phyloP scores from a whole-genome alignment of 2,329 filamentous ascomycete species.

The Zymoseptoria tritici region DNA sequence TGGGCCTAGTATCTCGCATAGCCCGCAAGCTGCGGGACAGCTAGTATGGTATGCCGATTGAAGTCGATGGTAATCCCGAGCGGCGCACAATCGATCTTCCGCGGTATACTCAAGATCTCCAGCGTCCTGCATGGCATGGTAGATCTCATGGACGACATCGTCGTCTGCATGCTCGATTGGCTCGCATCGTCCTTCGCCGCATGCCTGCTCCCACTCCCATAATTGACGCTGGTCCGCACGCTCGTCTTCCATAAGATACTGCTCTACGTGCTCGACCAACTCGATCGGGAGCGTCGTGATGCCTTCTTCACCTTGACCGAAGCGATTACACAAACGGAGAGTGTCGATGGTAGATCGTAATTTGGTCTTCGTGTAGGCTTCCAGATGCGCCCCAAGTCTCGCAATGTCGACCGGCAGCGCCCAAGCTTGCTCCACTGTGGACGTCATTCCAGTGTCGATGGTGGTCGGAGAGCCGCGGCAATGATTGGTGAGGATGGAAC shows the following conservation, averaged over 20 bases:
- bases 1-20: neutral
- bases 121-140: neutral
- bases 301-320: neutral
- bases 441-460: neutral
- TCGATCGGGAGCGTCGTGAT: constrained; percentile 10
- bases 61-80: neutral
- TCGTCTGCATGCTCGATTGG: constrained; percentile 2
- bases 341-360: constrained; percentile 1
- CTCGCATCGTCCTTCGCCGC: neutral
- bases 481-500: too few species aligned
- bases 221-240: neutral
- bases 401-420: constrained; percentile 5
- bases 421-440: constrained; percentile 1
- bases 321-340: constrained; percentile 11
- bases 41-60: too few species aligned
- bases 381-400: constrained; percentile 6
- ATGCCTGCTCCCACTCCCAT: constrained; percentile 1
- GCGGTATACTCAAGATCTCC: neutral
- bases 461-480: too few species aligned
- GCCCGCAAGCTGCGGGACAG: neutral
- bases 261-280: constrained; percentile 6
- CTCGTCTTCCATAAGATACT: constrained; percentile 1
- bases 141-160: neutral
- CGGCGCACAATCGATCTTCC: neutral
- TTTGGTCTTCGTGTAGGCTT: constrained; percentile 5